phyloP scores from a whole-genome alignment of 2,329 filamentous ascomycete species.

The Calonectria pseudoreteaudii region DNA sequence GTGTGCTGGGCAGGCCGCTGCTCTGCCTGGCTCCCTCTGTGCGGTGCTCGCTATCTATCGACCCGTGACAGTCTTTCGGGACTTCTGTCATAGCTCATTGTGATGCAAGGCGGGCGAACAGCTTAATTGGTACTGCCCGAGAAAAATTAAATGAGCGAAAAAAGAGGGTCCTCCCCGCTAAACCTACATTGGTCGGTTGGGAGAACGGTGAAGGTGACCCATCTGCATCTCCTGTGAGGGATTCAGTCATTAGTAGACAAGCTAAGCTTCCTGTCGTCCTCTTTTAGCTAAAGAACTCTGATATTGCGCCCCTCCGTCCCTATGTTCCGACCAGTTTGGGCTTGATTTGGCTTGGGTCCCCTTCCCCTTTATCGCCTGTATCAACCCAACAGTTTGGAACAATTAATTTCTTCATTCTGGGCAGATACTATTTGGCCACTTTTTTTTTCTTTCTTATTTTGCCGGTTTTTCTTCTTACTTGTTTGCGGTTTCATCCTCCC shows the following conservation, averaged over 20 bases:
- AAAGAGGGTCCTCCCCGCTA: slow-evolving; percentile 22
- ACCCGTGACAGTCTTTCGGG: neutral
- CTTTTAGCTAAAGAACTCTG: slow-evolving; percentile 3
- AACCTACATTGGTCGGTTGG: slow-evolving; percentile 13
- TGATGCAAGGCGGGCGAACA: neutral
- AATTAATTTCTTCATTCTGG: neutral
- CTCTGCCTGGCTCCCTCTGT: neutral
- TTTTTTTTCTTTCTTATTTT: neutral
- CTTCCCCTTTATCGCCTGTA: slow-evolving; percentile 7
- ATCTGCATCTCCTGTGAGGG: slow-evolving; percentile 14
- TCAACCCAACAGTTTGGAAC: slow-evolving; percentile 1
- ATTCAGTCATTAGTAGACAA: slow-evolving; percentile 7
- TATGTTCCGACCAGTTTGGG: slow-evolving; percentile 6
- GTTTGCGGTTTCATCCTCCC: neutral
- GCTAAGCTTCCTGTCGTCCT: neutral
- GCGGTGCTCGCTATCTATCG: neutral
- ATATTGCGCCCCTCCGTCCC: neutral
- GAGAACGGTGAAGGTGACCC: slow-evolving; percentile 21
- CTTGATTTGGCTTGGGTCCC: slow-evolving; percentile 5
- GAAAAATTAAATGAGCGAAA: slow-evolving; percentile 23
- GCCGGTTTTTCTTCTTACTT: neutral
- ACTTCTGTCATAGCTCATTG: neutral
- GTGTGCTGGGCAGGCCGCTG: neutral
- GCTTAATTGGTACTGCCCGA: slow-evolving; percentile 15
- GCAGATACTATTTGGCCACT: neutral